Conservation (phyloP, 768 basidiomycete species). For the Clathrus columnatus region DNA sequence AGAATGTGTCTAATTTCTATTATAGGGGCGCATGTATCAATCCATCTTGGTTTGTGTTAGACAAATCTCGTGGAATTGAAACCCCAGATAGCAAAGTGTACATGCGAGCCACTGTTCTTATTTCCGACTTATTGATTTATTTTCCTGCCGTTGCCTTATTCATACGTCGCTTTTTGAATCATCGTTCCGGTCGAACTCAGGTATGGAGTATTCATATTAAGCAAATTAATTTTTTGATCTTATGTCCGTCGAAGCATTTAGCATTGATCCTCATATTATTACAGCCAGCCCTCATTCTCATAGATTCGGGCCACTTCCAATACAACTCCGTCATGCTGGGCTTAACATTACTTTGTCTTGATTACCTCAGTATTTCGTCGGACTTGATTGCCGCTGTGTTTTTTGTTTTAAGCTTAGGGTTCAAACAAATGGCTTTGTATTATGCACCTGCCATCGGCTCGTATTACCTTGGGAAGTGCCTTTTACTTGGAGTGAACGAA, state of each 20-base stretch:
- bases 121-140: slow-evolving; percentile 63
- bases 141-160: slow-evolving; percentile 66
- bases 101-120: slow-evolving; percentile 73
- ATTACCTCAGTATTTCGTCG: slow-evolving; percentile 56
- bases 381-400: slow-evolving; percentile 70
- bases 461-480: slow-evolving; percentile 83
- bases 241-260: slow-evolving; percentile 45
- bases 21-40: slow-evolving; percentile 42
- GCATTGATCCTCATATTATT: slow-evolving; percentile 66
- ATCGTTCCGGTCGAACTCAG: slow-evolving; percentile 69
- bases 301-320: slow-evolving; percentile 94
- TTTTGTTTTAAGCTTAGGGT: slow-evolving; percentile 79
- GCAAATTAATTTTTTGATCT: not conserved
- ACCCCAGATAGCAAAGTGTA: slow-evolving; percentile 55
- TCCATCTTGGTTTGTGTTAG: slow-evolving; percentile 62
- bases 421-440: slow-evolving; percentile 96
- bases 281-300: slow-evolving; percentile 74
- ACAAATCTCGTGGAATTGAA: slow-evolving; percentile 65
- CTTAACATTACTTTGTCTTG: slow-evolving; percentile 58
- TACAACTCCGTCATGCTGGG: slow-evolving; percentile 95
- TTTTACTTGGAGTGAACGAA: slow-evolving; percentile 59
- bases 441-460: slow-evolving; percentile 90
- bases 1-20: slow-evolving; percentile 16
- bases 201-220: slow-evolving; percentile 30
- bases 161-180: slow-evolving; percentile 52